A percentile compares a stretch with the other conserved stretches of the same genome.
Evolutionary conservation across 176 grass and related monocot species (phyloP).

Genomic region (Avena atlantica): DNA sequence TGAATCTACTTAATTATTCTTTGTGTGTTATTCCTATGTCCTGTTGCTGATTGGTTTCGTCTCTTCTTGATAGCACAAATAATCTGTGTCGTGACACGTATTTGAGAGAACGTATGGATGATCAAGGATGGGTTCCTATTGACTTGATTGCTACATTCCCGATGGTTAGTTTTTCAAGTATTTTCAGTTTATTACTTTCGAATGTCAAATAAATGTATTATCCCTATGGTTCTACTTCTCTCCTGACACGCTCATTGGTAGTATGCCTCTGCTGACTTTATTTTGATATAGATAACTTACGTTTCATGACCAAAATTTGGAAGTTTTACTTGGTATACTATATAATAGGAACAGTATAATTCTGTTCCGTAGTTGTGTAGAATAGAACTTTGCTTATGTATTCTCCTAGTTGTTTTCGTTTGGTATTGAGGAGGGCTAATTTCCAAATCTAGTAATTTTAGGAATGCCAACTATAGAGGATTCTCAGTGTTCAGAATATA

Average conservation of each 20-base stretch:
- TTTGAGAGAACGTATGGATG: slow-evolving; percentile 67
- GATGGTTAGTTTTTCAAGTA: slow-evolving; percentile 50
- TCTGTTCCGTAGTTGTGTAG: background rate
- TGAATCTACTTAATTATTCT: slow-evolving; percentile 25
- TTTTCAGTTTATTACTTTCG: background rate
- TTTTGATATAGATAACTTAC: slow-evolving; percentile 4
- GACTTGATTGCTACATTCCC: slow-evolving; percentile 70
- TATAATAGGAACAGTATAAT: background rate
- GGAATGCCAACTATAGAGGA: background rate
- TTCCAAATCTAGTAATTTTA: background rate
- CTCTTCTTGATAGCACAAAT: slow-evolving; percentile 56
- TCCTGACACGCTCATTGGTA: background rate
- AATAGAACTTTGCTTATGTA: background rate
- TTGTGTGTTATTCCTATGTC: background rate
- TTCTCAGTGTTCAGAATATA: background rate
- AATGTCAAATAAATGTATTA: background rate
- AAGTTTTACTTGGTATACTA: background rate
- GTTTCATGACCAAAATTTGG: background rate
- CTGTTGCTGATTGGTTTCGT: slow-evolving; percentile 15
- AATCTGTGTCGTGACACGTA: slow-evolving; percentile 76
- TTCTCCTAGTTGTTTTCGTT: background rate
- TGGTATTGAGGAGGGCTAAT: background rate
- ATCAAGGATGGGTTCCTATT: slow-evolving; percentile 83
- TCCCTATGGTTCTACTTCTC: background rate
- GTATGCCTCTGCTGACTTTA: background rate